Evolutionary conservation across 2,329 filamentous ascomycete genomes (phyloP), one percentile per base, ranked within the genome.

Genomic region (Lomentospora prolificans): DNA sequence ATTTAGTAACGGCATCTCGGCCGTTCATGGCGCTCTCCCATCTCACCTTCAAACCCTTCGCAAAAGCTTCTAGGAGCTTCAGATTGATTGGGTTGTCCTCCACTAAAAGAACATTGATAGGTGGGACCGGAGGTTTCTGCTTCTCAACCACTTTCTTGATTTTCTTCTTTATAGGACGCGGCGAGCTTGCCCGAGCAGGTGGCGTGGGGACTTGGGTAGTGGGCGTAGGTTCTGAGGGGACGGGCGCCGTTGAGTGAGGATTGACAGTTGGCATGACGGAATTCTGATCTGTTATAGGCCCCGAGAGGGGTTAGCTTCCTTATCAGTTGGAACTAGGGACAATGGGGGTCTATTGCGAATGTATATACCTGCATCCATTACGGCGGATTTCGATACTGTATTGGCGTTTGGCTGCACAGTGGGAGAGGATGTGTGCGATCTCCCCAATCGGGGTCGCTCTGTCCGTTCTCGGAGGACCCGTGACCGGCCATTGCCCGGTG

Each of bases 31-130:
- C 94, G n/a, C 90, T 95, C 70, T 94, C 87, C 90, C 92, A 97
- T 31, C 94, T 83, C 5, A 99, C 94, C 66, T 96, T 96, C 52
- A 99, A 78, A 51, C 90, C 80, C 72, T 96, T 96, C 77, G 97
- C 92, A 65, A 99, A 95, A 1, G 91, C 90, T 66, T 96, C 92
- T 33, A 99, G 76, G 8, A 99, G 83, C 65, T 90, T 89, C 62
- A 97, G 75, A 66, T 97, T 99, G 78, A 99, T 97, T 60, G 94
- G 90, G 69, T 99, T 99, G 73, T 99, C 94, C 73, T 99, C 94
- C 12, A 99, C 94, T 58, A 99, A 96, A 46, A 99, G 77, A 6
- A 97, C 91, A 63, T 95, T 97, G 72, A 99, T 97, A 1, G 94
- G 92, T 6, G 94, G 94, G 0, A 97, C 90, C 25, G 80, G 79